Conservation (phyloP, 257 asterid species). For the Cynanchum wilfordii region DNA sequence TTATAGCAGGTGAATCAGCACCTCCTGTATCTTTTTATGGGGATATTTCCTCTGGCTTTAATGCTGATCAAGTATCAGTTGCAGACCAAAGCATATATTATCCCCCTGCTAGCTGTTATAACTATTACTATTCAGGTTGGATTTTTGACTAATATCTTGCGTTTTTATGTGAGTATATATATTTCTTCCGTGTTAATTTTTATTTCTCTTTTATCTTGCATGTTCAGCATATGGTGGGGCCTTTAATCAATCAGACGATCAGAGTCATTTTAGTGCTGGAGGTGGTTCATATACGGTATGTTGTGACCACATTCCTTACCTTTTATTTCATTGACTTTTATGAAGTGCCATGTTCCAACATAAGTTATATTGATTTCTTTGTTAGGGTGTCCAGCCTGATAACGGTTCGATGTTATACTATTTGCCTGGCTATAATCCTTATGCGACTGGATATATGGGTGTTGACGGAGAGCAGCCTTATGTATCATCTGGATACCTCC, state of each 20-base stretch:
- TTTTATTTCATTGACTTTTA: neutral
- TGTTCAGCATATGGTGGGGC: conserved; percentile 50
- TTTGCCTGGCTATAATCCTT: conserved; percentile 58
- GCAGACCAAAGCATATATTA: conserved; percentile 49
- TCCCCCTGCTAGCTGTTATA: conserved; percentile 51
- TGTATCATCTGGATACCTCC: conserved; percentile 43
- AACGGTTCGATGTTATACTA: conserved; percentile 47
- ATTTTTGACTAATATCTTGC: neutral
- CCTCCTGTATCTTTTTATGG: conserved; percentile 32
- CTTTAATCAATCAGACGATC: conserved; percentile 52
- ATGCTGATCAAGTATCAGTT: conserved; percentile 36
- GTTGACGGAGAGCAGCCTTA: conserved; percentile 54
- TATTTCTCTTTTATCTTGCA: neutral
- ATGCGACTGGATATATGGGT: conserved; percentile 47
- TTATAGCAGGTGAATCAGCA: conserved; percentile 27
- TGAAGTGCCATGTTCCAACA: neutral
- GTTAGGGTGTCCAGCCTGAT: conserved; percentile 45
- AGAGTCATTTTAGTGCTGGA: conserved; percentile 34
- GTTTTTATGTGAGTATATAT: neutral
- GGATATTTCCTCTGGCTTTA: conserved; percentile 29
- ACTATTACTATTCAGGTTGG: conserved; percentile 63
- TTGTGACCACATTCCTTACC: neutral
- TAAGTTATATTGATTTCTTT: conserved; percentile 9
- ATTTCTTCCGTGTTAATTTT: neutral
- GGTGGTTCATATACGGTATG: conserved; percentile 47